Conservation (phyloP, 768 basidiomycete genomes). For the Tubosaeta brunneosetosa region DNA sequence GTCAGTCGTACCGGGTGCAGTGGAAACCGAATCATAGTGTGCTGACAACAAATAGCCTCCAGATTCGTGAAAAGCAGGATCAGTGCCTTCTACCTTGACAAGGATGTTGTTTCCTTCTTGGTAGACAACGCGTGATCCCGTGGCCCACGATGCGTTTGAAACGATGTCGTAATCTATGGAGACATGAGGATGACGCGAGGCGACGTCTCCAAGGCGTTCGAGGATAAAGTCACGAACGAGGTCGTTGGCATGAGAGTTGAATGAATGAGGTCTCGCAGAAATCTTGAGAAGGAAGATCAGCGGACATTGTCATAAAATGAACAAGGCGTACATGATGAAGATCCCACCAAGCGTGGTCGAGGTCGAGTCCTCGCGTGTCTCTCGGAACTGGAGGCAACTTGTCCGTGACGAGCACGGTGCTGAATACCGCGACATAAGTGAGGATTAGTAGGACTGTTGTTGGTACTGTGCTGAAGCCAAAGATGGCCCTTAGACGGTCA, state of each 20-base stretch:
- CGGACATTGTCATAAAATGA: neutral
- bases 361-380: constrained; percentile 41
- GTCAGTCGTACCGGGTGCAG: constrained; percentile 71
- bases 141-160: constrained; percentile 48
- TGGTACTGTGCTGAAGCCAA: constrained; percentile 39
- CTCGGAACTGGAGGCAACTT: constrained; percentile 42
- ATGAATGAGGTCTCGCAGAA: constrained; percentile 67
- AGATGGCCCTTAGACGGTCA: constrained; percentile 18
- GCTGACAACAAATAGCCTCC: constrained; percentile 69
- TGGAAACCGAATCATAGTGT: constrained; percentile 79
- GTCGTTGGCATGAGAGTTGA: constrained; percentile 75
- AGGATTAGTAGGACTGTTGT: constrained; percentile 44
- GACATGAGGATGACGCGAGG: constrained; percentile 41
- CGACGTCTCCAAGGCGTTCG: constrained; percentile 45
- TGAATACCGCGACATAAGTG: constrained; percentile 47
- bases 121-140: constrained; percentile 35
- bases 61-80: constrained; percentile 27
- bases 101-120: constrained; percentile 68
- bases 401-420: constrained; percentile 46
- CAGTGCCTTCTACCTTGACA: constrained; percentile 56
- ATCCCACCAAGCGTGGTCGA: constrained; percentile 55
- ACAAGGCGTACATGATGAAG: constrained; percentile 43
- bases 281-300: constrained; percentile 37
- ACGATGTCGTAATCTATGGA: constrained; percentile 47
- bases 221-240: constrained; percentile 58